Evolutionary conservation across 2,329 filamentous ascomycete genomes (phyloP).

Genomic region (Phialocephala sp.): DNA sequence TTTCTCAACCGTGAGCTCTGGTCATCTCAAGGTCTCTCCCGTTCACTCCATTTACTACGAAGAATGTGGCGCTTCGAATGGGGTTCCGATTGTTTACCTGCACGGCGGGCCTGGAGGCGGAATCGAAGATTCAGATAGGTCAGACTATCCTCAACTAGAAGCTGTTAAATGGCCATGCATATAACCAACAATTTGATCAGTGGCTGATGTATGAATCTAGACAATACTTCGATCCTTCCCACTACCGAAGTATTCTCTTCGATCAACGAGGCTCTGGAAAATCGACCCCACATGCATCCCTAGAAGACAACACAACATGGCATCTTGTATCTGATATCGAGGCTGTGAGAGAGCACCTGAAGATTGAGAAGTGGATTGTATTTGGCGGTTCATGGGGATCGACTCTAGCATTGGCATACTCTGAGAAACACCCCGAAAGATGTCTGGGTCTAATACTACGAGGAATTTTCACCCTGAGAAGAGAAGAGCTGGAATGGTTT

Average conservation of each 20-base stretch:
- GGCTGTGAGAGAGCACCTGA: conserved; percentile 47
- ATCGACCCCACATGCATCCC: conserved; percentile 48
- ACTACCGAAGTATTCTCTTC: conserved; percentile 53
- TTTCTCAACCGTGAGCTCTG: conserved; percentile 35
- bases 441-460: conserved; percentile 49
- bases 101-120: conserved; percentile 52
- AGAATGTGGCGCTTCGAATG: conserved; percentile 34
- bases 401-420: conserved; percentile 51
- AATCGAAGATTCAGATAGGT: conserved; percentile 44
- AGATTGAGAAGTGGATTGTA: conserved; percentile 51
- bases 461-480: conserved; percentile 49
- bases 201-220: conserved; percentile 40
- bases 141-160: neutral
- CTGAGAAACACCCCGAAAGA: conserved; percentile 48
- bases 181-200: neutral
- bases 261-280: conserved; percentile 54
- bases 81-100: conserved; percentile 47
- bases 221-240: conserved; percentile 50
- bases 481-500: conserved; percentile 47
- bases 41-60: conserved; percentile 42
- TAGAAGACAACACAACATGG: conserved; percentile 52
- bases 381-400: conserved; percentile 57
- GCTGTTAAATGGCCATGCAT: neutral
- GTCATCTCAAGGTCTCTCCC: conserved; percentile 39
- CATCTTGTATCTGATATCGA: conserved; percentile 53